These are phyloP conservation scores for Cutaneotrichosporon curvatum DNA, from an alignment of 1,284 basidiomycete genomes.

Conservation along the genomic window DNA sequence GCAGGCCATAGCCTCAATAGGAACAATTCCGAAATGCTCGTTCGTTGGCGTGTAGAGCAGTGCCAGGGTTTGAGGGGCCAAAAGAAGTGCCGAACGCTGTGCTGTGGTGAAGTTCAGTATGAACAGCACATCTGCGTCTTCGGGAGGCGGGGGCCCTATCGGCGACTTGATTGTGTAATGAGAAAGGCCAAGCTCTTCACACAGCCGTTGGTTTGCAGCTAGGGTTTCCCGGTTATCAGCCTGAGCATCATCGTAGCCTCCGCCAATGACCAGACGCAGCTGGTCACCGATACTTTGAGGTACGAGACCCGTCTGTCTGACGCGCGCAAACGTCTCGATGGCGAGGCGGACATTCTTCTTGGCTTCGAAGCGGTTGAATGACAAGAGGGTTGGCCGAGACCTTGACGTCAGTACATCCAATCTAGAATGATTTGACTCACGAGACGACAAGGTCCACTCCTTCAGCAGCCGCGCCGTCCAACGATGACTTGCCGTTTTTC, in stretches of 20 bases:
- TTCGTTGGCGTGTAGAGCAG: slow-evolving; percentile 90
- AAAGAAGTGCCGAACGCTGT: slow-evolving; percentile 71
- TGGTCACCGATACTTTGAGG: slow-evolving; percentile 20
- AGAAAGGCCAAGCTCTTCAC: slow-evolving; percentile 50
- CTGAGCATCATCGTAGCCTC: slow-evolving; percentile 66
- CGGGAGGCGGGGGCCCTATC: slow-evolving; percentile 44
- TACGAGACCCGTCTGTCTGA: slow-evolving; percentile 23
- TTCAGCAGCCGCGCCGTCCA: slow-evolving; percentile 37
- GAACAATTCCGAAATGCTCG: slow-evolving; percentile 96
- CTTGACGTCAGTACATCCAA: slow-evolving; percentile 47
- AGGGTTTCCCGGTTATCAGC: slow-evolving; percentile 65
- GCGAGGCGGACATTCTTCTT: slow-evolving; percentile 89
- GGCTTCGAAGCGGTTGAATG: slow-evolving; percentile 89
- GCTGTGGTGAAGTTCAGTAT: slow-evolving; percentile 75
- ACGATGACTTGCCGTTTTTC: slow-evolving; percentile 33
- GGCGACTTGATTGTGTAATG: slow-evolving; percentile 49
- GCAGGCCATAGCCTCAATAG: slow-evolving; percentile 89
- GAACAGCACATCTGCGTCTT: slow-evolving; percentile 63
- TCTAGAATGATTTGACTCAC: slow-evolving; percentile 52
- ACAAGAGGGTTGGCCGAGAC: slow-evolving; percentile 67
- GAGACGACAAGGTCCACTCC: slow-evolving; percentile 59
- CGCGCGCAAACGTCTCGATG: slow-evolving; percentile 59
- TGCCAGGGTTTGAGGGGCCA: slow-evolving; percentile 56
- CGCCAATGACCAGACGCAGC: slow-evolving; percentile 65
- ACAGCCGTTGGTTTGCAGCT: slow-evolving; percentile 54